phyloP scores from a whole-genome alignment of 208 protist genomes.

The Crithidia bombi region DNA sequence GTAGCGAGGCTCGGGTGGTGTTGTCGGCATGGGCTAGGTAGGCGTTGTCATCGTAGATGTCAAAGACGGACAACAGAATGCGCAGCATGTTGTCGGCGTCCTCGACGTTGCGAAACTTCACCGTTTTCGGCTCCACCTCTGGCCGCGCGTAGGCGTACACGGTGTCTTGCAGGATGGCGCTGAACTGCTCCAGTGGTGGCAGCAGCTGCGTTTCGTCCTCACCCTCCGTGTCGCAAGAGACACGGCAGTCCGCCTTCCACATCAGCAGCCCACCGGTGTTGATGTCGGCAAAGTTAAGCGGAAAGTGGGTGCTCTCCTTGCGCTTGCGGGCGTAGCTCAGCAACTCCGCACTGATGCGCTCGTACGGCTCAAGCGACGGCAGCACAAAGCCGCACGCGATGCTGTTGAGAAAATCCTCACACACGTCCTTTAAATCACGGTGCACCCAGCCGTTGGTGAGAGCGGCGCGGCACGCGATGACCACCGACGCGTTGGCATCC shows the following conservation, averaged over 20 bases:
- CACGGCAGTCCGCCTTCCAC: slow-evolving; percentile 74
- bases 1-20: slow-evolving; percentile 76
- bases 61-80: slow-evolving; percentile 80
- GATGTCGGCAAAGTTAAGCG: slow-evolving; percentile 54
- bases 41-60: slow-evolving; percentile 87
- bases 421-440: slow-evolving; percentile 76
- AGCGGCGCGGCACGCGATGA: slow-evolving; percentile 75
- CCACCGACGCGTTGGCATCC: slow-evolving; percentile 71
- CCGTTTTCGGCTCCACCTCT: slow-evolving; percentile 65
- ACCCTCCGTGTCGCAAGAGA: slow-evolving; percentile 63
- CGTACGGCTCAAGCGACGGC: slow-evolving; percentile 53
- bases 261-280: slow-evolving; percentile 71
- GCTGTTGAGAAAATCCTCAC: slow-evolving; percentile 63
- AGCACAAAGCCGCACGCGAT: slow-evolving; percentile 54
- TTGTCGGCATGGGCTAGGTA: slow-evolving; percentile 89
- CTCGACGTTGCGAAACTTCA: slow-evolving; percentile 82
- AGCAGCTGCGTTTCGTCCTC: slow-evolving; percentile 65
- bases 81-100: slow-evolving; percentile 88
- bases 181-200: slow-evolving; percentile 77
- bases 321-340: slow-evolving; percentile 61
- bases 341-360: slow-evolving; percentile 65
- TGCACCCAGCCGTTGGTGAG: slow-evolving; percentile 88
- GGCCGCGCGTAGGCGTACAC: slow-evolving; percentile 82
- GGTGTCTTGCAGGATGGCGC: slow-evolving; percentile 76
- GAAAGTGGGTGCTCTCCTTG: slow-evolving; percentile 44